These are phyloP conservation scores for Alternaria triticina DNA, from an alignment of 2,329 filamentous ascomycete species.

Conservation along the genomic window DNA sequence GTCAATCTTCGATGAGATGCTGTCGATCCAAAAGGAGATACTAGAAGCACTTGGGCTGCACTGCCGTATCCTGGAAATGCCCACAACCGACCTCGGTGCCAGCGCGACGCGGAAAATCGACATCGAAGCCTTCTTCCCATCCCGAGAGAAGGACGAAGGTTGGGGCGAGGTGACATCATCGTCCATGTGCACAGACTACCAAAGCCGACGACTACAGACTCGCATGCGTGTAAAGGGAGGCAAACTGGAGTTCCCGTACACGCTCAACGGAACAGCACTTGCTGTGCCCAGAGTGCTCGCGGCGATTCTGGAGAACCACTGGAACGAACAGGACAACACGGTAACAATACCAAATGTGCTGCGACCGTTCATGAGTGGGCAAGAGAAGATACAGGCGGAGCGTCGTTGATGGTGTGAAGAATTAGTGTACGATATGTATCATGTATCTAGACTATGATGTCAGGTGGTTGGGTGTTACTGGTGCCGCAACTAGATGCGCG, in stretches of 20 bases:
- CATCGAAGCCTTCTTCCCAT: conserved; percentile 94
- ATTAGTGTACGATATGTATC: background rate
- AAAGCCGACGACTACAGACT: conserved; percentile 81
- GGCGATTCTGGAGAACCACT: conserved; percentile 88
- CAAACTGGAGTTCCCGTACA: conserved; percentile 80
- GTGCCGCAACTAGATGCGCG: background rate
- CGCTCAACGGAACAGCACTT: conserved; percentile 91
- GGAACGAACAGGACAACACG: conserved; percentile 71
- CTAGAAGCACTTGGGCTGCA: conserved; percentile 77
- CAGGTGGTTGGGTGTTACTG: background rate
- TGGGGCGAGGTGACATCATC: conserved; percentile 95
- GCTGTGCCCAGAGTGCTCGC: conserved; percentile 90
- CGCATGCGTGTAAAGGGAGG: conserved; percentile 62
- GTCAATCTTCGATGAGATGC: conserved; percentile 80
- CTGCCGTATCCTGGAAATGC: conserved; percentile 93
- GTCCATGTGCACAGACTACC: conserved; percentile 94
- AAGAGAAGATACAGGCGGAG: conserved; percentile 41
- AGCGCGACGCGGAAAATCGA: conserved; percentile 87
- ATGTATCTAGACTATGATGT: background rate
- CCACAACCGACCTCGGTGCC: conserved; percentile 83
- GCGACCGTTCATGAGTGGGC: conserved; percentile 78
- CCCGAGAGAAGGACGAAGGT: conserved; percentile 70
- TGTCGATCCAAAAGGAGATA: conserved; percentile 86
- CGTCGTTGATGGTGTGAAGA: conserved; percentile 15
- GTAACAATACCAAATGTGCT: conserved; percentile 81